Conservation (phyloP, 768 basidiomycete species). For the Gautieria morchelliformis region DNA sequence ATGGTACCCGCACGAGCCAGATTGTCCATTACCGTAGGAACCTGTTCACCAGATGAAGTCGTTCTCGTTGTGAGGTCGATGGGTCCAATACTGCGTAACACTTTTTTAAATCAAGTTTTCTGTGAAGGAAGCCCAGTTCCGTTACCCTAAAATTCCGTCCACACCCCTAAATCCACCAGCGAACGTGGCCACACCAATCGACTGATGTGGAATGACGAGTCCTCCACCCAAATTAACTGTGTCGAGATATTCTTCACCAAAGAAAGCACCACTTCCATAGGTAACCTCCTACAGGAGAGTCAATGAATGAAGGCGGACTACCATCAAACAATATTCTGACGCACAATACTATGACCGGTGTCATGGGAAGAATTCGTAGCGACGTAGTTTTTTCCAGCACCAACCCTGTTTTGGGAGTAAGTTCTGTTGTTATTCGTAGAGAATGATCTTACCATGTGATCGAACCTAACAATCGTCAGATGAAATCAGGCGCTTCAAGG, state of each 20-base stretch:
- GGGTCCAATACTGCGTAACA: constrained; percentile 34
- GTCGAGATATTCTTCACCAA: constrained; percentile 7
- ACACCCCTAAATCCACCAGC: constrained; percentile 35
- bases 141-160: constrained; percentile 45
- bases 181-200: constrained; percentile 37
- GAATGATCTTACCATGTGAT: neutral
- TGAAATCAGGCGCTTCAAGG: neutral
- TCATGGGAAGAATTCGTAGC: constrained; percentile 39
- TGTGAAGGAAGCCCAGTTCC: neutral
- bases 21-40: constrained; percentile 7
- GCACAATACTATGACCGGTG: constrained; percentile 40
- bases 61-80: constrained; percentile 31
- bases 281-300: neutral
- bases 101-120: neutral
- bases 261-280: constrained; percentile 9
- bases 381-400: constrained; percentile 36
- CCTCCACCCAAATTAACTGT: constrained; percentile 10
- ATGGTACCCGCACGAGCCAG: constrained; percentile 40
- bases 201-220: constrained; percentile 37
- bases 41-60: neutral
- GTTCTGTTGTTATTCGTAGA: neutral
- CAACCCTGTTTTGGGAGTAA: constrained; percentile 31
- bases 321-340: constrained; percentile 11
- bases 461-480: neutral
- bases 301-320: neutral